These are phyloP conservation scores for Clitopilus passeckerianus DNA, from an alignment of 768 basidiomycete species.

Conservation along the genomic window DNA sequence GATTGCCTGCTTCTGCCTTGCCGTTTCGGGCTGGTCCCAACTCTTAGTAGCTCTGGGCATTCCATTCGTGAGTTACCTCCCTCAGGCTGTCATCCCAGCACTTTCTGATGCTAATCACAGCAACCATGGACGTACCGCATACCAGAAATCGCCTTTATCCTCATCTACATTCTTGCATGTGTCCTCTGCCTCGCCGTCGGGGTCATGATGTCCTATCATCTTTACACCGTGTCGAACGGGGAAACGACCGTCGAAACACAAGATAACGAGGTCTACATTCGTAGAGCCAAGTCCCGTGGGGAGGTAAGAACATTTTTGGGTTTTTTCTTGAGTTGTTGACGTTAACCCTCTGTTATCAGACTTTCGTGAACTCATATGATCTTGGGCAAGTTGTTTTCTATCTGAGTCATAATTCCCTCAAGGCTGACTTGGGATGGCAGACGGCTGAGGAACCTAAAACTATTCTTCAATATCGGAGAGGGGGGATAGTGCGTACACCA, in stretches of 20 bases:
- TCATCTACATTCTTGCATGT: conserved; percentile 69
- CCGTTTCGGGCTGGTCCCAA: conserved; percentile 56
- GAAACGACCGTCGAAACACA: conserved; percentile 91
- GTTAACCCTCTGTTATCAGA: conserved; percentile 27
- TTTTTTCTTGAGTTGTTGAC: not conserved
- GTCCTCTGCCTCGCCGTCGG: conserved; percentile 75
- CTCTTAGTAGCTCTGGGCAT: conserved; percentile 57
- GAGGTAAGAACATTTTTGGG: conserved; percentile 47
- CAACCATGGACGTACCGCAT: conserved; percentile 53
- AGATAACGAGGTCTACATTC: conserved; percentile 77
- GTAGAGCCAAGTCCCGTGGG: conserved; percentile 60
- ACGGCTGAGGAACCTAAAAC: conserved; percentile 59
- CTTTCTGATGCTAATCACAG: conserved; percentile 7
- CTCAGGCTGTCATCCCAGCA: not conserved
- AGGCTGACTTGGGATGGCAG: conserved; percentile 17
- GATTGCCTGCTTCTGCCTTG: conserved; percentile 58
- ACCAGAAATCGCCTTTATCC: conserved; percentile 65
- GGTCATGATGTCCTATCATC: conserved; percentile 68
- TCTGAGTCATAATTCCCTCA: too few species aligned
- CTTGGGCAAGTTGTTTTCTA: conserved; percentile 49
- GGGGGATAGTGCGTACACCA: conserved; percentile 68
- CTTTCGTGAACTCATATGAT: conserved; percentile 89
- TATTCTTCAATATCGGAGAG: conserved; percentile 85
- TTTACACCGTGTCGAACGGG: conserved; percentile 64
- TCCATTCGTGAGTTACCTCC: conserved; percentile 28